Conservation (phyloP, 2,329 filamentous ascomycete species). For the Ascochyta viciae-villosae region DNA sequence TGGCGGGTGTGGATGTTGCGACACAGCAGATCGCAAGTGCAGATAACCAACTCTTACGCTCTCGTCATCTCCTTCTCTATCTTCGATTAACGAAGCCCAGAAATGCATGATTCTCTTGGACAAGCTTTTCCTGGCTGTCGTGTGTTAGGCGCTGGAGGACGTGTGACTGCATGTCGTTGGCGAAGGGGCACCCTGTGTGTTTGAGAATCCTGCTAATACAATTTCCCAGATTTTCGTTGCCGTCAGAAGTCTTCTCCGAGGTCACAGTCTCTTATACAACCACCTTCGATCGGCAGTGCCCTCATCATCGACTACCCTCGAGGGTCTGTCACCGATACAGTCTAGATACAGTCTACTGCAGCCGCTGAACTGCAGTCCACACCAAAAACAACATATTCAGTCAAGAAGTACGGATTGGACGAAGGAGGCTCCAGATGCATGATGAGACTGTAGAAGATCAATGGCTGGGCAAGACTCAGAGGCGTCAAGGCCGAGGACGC, state of each 20-base stretch:
- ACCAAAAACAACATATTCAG: no score
- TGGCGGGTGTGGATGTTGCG: background rate
- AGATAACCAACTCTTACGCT: background rate
- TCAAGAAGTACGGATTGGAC: no score
- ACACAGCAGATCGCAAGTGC: background rate
- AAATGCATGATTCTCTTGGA: background rate
- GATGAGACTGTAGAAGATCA: no score
- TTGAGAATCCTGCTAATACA: slow-evolving; percentile 8
- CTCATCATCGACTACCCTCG: background rate
- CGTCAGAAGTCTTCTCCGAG: background rate
- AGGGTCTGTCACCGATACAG: no score
- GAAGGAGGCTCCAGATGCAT: no score
- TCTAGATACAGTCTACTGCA: no score
- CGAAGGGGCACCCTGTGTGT: slow-evolving; percentile 7
- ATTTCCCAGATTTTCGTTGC: background rate
- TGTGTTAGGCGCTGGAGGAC: background rate
- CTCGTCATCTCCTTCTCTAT: background rate
- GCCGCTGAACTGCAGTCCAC: no score
- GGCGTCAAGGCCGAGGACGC: background rate
- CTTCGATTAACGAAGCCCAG: background rate
- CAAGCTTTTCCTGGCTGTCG: background rate
- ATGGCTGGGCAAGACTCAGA: background rate
- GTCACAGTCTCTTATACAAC: background rate
- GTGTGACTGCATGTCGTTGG: background rate
- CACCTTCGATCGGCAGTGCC: background rate